Evolutionary conservation across 352 stramenopile species (phyloP), one percentile per base, ranked within the genome.

Genomic region (Globisporangium viniferum): DNA sequence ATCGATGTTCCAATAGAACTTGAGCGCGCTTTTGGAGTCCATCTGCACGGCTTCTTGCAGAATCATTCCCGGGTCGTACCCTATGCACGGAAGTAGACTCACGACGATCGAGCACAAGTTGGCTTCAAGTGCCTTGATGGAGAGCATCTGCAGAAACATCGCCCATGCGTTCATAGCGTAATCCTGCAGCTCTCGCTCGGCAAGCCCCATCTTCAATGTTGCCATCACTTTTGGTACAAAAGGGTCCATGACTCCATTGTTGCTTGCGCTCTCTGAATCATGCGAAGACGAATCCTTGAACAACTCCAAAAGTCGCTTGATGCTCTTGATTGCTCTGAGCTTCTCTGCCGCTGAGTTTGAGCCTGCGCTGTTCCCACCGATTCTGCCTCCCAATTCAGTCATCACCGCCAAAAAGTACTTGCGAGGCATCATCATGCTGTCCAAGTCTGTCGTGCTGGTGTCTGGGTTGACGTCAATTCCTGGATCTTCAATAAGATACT

Each of bases 191-290:
- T 78, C 71, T 24, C 54, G 62, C 51, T 95, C 88, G 35, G 70
- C 72, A 8, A 94, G 67, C 29, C 82, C 86, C 8, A 93, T 77
- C 67, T 97, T 97, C 5, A 97, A 72, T 24, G 88, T 95, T 27
- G 88, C 89, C 89, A 97, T 97, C 44, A 97, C 86, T 70, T 97
- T 97, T 2, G 89, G 89, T 18, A 97, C 80, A 71, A 93, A 97
- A 22, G 85, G 69, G 66, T 97, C 89, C 10, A 96, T 71, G 20
- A 83, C 69, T 41, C 88, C 85, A 67, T 72, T 77, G 15, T 64
- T 72, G 58, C 69, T 67, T 51, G 72, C 46, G 49, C 67, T 55
- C n/a, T 82, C 65, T 20, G 59, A 54, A n/a, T 75, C 72, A 39
- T 80, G 56, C 14, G 63, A 12, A 2, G 71, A 66, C 7, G 64